These are phyloP conservation scores for Eucalyptus pauciflora DNA, from an alignment of 345 rosid genomes.

Conservation along the genomic window DNA sequence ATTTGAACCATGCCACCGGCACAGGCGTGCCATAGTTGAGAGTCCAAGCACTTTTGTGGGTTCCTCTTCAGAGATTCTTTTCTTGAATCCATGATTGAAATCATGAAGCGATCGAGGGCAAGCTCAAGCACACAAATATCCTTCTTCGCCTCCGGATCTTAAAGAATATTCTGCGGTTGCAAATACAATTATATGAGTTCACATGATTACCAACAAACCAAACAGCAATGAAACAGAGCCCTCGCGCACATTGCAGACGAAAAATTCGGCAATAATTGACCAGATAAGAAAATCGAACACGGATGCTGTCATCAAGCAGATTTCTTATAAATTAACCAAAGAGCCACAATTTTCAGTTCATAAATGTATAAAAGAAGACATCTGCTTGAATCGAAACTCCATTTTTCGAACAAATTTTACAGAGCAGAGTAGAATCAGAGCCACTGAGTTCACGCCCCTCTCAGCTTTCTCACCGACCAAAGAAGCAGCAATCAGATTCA, in stretches of 20 bases:
- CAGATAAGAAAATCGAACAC: not conserved
- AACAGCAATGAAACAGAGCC: not conserved
- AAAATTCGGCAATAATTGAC: not conserved
- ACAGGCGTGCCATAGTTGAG: conserved; percentile 98
- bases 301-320: not conserved
- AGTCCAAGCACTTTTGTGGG: conserved; percentile 58
- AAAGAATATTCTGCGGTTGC: not conserved
- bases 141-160: not conserved
- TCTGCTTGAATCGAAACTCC: not conserved
- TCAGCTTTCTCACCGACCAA: not conserved
- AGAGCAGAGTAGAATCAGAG: not conserved
- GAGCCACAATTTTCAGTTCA: not conserved
- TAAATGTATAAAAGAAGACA: not conserved
- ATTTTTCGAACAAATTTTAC: not conserved
- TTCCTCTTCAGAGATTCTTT: conserved; percentile 18
- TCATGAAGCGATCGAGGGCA: conserved; percentile 5
- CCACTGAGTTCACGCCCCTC: not conserved
- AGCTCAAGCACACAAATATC: not conserved
- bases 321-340: not conserved
- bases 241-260: not conserved
- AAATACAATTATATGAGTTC: not conserved
- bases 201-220: not conserved
- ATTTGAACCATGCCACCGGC: conserved; percentile 97
- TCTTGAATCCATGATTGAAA: conserved; percentile 32
- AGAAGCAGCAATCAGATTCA: not conserved